Conservation (phyloP, 257 asterid species). For the Buddleja alternifolia region DNA sequence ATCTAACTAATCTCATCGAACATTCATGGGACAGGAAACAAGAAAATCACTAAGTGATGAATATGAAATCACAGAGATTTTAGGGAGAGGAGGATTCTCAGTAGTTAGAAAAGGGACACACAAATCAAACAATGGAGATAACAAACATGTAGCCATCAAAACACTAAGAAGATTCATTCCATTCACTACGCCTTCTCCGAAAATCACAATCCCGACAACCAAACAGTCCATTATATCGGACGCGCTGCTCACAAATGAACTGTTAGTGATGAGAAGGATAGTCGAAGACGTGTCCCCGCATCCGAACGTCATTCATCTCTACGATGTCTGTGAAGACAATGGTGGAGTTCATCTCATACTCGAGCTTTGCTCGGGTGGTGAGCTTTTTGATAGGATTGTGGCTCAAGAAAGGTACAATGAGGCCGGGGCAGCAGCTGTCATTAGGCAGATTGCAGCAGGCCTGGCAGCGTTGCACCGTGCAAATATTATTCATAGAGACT, state of each 20-base stretch:
- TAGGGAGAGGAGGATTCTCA: conserved; percentile 89
- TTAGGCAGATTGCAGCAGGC: conserved; percentile 72
- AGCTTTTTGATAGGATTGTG: conserved; percentile 79
- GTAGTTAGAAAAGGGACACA: conserved; percentile 65
- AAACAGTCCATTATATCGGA: conserved; percentile 63
- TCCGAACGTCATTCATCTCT: conserved; percentile 74
- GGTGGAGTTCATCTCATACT: conserved; percentile 69
- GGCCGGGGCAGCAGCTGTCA: conserved; percentile 70
- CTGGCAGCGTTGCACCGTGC: conserved; percentile 64
- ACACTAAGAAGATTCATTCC: conserved; percentile 62
- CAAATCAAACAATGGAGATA: conserved; percentile 30
- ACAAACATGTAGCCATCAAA: conserved; percentile 65
- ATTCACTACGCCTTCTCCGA: conserved; percentile 29
- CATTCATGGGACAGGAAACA: conserved; percentile 49
- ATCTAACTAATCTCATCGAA: neutral
- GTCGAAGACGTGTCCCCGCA: conserved; percentile 90
- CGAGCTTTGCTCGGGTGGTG: conserved; percentile 84
- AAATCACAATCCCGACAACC: conserved; percentile 18
- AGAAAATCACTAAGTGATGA: conserved; percentile 56
- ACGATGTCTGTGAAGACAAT: conserved; percentile 69
- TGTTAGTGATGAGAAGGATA: conserved; percentile 72
- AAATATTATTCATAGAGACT: conserved; percentile 68
- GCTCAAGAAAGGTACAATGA: conserved; percentile 68
- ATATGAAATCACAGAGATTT: conserved; percentile 63
- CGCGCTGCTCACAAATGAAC: conserved; percentile 70